Conservation (phyloP, 2,329 filamentous ascomycete species). For the Lasiodiplodia citricola region DNA sequence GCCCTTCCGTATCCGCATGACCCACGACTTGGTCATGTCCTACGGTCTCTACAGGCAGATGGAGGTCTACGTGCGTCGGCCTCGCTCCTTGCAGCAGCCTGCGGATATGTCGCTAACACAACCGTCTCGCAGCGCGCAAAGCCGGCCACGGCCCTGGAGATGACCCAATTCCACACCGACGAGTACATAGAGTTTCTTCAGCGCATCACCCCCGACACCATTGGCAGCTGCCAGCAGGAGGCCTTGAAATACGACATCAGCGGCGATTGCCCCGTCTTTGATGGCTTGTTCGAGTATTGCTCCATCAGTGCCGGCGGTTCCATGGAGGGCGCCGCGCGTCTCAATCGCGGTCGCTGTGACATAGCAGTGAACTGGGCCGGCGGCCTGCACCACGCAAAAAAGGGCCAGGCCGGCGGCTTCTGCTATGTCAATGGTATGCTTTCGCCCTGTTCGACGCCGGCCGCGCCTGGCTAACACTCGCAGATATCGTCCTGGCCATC, state of each 20-base stretch:
- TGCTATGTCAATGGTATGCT: conserved; percentile 83
- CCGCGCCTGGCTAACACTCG: conserved; percentile 31
- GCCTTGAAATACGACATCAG: conserved; percentile 76
- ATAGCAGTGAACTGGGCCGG: conserved; percentile 99
- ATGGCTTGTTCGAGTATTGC: conserved; percentile 93
- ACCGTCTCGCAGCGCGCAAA: conserved; percentile 44
- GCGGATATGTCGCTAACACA: conserved; percentile 36
- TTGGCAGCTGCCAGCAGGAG: conserved; percentile 78
- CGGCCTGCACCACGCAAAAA: conserved; percentile 94
- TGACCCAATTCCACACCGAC: conserved; percentile 74
- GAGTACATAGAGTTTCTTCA: conserved; percentile 69
- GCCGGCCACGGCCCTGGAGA: conserved; percentile 67
- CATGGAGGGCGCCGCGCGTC: conserved; percentile 86
- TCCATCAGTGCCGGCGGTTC: conserved; percentile 91
- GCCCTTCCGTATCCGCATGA: conserved; percentile 93
- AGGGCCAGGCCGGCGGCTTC: conserved; percentile 92
- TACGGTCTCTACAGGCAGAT: conserved; percentile 97
- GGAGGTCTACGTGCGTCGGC: conserved; percentile 85
- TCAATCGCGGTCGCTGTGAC: conserved; percentile 84
- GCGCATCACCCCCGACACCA: conserved; percentile 59
- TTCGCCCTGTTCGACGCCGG: conserved; percentile 16
- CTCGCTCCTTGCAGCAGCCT: conserved; percentile 68
- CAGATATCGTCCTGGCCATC: conserved; percentile 90
- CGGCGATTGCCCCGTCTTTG: conserved; percentile 92
- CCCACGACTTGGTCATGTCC: conserved; percentile 91